phyloP scores from a whole-genome alignment of 2,329 filamentous ascomycete genomes.

The Curvularia eragrostidis region DNA sequence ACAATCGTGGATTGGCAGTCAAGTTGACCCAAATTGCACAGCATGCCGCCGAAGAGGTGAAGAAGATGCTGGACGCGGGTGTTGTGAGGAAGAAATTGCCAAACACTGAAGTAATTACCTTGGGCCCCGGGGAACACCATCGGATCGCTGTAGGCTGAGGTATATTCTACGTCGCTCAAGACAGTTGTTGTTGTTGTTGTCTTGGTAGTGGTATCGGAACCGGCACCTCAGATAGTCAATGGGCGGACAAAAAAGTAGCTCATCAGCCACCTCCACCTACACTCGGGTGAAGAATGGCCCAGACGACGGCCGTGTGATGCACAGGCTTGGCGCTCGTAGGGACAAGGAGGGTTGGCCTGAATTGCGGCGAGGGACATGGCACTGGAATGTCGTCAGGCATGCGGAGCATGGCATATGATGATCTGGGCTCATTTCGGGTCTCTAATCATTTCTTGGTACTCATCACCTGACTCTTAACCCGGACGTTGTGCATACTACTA shows the following conservation, averaged over 20 bases:
- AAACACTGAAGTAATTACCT: conserved; percentile 30
- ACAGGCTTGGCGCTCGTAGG: background rate
- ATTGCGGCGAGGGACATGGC: background rate
- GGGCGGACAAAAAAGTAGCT: background rate
- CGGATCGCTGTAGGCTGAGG: conserved; percentile 26
- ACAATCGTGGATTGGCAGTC: conserved; percentile 60
- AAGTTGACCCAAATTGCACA: conserved; percentile 57
- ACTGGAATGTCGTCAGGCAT: background rate
- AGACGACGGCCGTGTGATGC: background rate
- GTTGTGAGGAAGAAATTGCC: conserved; percentile 14
- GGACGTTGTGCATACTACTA: background rate
- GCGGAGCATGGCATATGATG: background rate
- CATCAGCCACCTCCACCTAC: background rate
- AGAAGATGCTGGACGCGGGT: conserved; percentile 36
- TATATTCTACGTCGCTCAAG: background rate
- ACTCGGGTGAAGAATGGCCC: background rate
- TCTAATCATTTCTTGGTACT: background rate
- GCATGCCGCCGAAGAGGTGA: conserved; percentile 39
- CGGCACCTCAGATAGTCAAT: background rate
- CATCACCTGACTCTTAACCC: background rate
- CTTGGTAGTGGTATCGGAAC: background rate
- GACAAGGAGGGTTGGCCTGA: background rate
- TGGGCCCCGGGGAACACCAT: conserved; percentile 30
- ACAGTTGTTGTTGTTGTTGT: background rate
- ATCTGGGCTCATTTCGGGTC: too few relatives aligned